Evolutionary conservation across 441 rosid species (phyloP).

Genomic region (Gossypium trilobum): DNA sequence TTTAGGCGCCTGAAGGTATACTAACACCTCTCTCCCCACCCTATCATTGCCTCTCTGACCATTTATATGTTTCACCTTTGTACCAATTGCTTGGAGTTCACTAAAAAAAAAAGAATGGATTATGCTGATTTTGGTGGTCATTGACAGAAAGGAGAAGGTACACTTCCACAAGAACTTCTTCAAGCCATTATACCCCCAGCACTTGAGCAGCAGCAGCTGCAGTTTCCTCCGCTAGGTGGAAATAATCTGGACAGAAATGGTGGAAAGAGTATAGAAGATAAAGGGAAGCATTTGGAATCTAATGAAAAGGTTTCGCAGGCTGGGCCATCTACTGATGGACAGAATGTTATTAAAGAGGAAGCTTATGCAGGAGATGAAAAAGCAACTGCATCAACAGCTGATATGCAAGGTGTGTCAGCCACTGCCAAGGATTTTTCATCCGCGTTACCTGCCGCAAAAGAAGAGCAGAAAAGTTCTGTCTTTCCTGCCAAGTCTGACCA

Average conservation of each 20-base stretch:
- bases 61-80: background rate
- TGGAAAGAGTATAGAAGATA: slow-evolving; percentile 59
- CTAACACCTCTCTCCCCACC: slow-evolving; percentile 14
- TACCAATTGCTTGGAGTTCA: background rate
- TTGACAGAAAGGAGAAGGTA: slow-evolving; percentile 89
- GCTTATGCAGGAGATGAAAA: slow-evolving; percentile 51
- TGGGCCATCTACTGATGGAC: slow-evolving; percentile 41
- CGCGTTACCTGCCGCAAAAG: slow-evolving; percentile 41
- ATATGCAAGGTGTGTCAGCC: slow-evolving; percentile 38
- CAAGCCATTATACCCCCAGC: slow-evolving; percentile 85
- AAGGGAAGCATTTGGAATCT: slow-evolving; percentile 44
- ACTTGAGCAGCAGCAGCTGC: slow-evolving; percentile 65
- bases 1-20: slow-evolving; percentile 90
- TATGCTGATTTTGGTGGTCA: slow-evolving; percentile 14
- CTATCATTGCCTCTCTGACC: background rate
- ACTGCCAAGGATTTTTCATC: slow-evolving; percentile 44
- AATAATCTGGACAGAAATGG: slow-evolving; percentile 53
- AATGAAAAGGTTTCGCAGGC: slow-evolving; percentile 49
- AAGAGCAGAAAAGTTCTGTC: slow-evolving; percentile 59
- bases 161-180: slow-evolving; percentile 93
- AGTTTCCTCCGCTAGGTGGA: slow-evolving; percentile 44
- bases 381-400: slow-evolving; percentile 38
- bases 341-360: slow-evolving; percentile 52
- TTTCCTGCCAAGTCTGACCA: slow-evolving; percentile 62
- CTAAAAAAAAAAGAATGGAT: slow-evolving; percentile 12